These are phyloP conservation scores for Lodderomyces jiufengensis DNA, from an alignment of 1,139 yeast genomes.

Conservation along the genomic window DNA sequence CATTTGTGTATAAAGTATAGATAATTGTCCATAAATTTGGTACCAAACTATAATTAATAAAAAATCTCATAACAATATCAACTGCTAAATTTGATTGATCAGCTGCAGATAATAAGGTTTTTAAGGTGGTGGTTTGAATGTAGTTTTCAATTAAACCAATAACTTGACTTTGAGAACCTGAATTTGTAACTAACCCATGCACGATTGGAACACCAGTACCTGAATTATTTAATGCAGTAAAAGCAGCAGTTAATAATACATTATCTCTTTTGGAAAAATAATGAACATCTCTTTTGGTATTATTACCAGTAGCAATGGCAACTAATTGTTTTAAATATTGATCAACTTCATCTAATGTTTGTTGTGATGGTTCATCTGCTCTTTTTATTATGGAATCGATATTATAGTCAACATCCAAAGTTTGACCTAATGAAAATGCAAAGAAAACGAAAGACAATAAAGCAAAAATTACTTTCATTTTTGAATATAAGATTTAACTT, in stretches of 20 bases:
- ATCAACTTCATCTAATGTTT: constrained; percentile 9
- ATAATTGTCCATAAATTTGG: constrained; percentile 21
- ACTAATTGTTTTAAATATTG: constrained; percentile 11
- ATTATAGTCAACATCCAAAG: constrained; percentile 3
- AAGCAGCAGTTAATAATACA: constrained; percentile 23
- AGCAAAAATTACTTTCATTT: constrained; percentile 12
- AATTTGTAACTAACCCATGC: constrained; percentile 21
- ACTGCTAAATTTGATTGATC: constrained; percentile 27
- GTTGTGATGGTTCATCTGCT: constrained; percentile 2
- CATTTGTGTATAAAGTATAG: constrained; percentile 16
- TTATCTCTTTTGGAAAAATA: constrained; percentile 18
- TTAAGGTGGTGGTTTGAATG: constrained; percentile 21
- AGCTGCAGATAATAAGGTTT: constrained; percentile 20
- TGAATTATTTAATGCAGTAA: constrained; percentile 24
- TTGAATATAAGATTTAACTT: neutral
- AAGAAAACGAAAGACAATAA: constrained; percentile 12
- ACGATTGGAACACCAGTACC: constrained; percentile 25
- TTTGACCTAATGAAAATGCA: constrained; percentile 11
- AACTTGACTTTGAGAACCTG: constrained; percentile 21
- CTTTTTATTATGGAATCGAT: constrained; percentile 2
- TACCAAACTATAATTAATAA: constrained; percentile 20
- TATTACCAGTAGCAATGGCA: constrained; percentile 5
- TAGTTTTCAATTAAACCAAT: constrained; percentile 22
- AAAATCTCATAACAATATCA: constrained; percentile 24
- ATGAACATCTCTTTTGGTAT: neutral